Evolutionary conservation across 2,329 filamentous ascomycete genomes (phyloP).

Genomic region (Botryotinia calthae): DNA sequence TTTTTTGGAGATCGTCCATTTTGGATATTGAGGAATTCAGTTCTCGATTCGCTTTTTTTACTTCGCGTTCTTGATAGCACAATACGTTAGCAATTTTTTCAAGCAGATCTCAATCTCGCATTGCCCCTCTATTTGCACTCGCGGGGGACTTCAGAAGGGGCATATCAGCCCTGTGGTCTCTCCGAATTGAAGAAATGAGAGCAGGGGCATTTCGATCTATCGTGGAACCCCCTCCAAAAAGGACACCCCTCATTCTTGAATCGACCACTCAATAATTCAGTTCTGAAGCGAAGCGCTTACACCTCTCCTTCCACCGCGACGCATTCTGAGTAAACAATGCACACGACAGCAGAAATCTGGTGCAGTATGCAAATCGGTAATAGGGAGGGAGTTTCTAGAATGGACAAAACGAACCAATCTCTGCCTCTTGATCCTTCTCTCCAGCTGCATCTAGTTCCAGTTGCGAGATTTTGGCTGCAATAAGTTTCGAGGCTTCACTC

Average conservation of each 20-base stretch:
- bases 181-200: background rate
- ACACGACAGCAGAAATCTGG: slow-evolving; percentile 1
- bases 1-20: slow-evolving; percentile 87
- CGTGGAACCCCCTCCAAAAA: background rate
- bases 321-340: background rate
- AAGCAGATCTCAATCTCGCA: slow-evolving; percentile 16
- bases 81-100: slow-evolving; percentile 23
- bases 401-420: slow-evolving; percentile 71
- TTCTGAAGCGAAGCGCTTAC: slow-evolving; percentile 20
- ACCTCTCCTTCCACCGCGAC: slow-evolving; percentile 18
- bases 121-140: slow-evolving; percentile 34
- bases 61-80: slow-evolving; percentile 71
- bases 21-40: slow-evolving; percentile 84
- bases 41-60: slow-evolving; percentile 90
- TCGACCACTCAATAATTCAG: slow-evolving; percentile 1
- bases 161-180: background rate
- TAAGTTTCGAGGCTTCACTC: slow-evolving; percentile 84
- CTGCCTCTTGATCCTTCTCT: slow-evolving; percentile 91
- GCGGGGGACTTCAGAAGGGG: background rate
- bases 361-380: background rate
- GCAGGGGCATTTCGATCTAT: background rate
- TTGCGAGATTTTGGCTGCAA: slow-evolving; percentile 92
- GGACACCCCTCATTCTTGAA: background rate
- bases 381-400: slow-evolving; percentile 23
- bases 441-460: slow-evolving; percentile 89